phyloP scores from a whole-genome alignment of 2,329 filamentous ascomycete species.

The Thielaviopsis euricoi region DNA sequence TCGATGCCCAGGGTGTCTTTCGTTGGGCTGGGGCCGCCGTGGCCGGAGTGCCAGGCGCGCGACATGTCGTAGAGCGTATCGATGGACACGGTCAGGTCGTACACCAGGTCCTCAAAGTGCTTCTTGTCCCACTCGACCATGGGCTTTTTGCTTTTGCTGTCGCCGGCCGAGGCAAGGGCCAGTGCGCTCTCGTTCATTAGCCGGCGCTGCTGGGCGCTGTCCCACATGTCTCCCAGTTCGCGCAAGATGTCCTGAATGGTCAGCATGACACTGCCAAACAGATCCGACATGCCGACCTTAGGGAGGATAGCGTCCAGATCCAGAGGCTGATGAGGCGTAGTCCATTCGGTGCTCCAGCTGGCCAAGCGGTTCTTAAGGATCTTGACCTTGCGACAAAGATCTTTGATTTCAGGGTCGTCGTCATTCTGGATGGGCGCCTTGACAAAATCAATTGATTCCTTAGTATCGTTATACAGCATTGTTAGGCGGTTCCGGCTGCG shows the following conservation, averaged over 20 bases:
- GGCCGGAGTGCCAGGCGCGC: conserved; percentile 38
- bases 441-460: conserved; percentile 59
- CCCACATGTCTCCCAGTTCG: conserved; percentile 58
- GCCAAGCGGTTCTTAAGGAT: conserved; percentile 68
- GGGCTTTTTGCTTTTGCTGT: conserved; percentile 39
- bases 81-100: conserved; percentile 60
- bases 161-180: conserved; percentile 22
- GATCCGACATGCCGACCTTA: conserved; percentile 58
- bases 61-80: conserved; percentile 68
- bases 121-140: conserved; percentile 50
- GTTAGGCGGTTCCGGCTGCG: conserved; percentile 27
- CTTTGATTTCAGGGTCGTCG: conserved; percentile 52
- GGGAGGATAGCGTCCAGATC: conserved; percentile 57
- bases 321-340: conserved; percentile 48
- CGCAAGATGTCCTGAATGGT: conserved; percentile 68
- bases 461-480: conserved; percentile 66
- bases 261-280: conserved; percentile 61
- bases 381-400: conserved; percentile 57
- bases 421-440: conserved; percentile 45
- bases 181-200: background rate
- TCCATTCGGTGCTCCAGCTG: conserved; percentile 71
- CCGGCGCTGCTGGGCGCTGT: conserved; percentile 33
- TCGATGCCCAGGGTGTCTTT: conserved; percentile 18
- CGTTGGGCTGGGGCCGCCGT: conserved; percentile 10
- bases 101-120: conserved; percentile 59